A percentile compares a stretch with the other conserved stretches of the same genome.
These are phyloP conservation scores for Plantago lanceolata DNA, from an alignment of 305 asterid genomes.

Conservation along the genomic window DNA sequence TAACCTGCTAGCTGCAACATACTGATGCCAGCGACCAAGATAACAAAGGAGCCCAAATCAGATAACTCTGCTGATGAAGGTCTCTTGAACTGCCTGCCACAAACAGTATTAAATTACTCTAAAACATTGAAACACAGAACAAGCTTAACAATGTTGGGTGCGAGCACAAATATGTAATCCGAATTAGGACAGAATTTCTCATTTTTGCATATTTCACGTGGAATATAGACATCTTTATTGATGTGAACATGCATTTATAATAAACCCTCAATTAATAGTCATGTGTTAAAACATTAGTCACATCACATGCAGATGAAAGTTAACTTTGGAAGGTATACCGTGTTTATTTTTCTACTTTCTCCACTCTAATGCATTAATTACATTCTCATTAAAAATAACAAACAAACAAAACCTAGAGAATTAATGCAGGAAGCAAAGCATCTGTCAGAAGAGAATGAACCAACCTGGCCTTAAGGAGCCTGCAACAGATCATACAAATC, in stretches of 20 bases:
- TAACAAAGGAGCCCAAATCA: conserved; percentile 83
- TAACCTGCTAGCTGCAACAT: conserved; percentile 91
- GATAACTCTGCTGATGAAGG: conserved; percentile 86
- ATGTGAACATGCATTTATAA: not conserved
- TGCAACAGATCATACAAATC: conserved; percentile 53
- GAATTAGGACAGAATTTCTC: not conserved
- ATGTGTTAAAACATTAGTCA: conserved; percentile 5
- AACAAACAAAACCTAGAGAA: not conserved
- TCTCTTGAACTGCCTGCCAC: conserved; percentile 98
- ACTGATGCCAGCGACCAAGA: conserved; percentile 67
- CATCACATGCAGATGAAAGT: not conserved
- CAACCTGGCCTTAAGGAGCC: conserved; percentile 74
- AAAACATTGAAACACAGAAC: conserved; percentile 27
- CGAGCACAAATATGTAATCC: not conserved
- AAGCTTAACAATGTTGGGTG: not conserved
- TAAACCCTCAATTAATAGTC: not conserved
- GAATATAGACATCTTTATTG: not conserved
- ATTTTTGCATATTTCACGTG: not conserved
- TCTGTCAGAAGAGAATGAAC: conserved; percentile 28
- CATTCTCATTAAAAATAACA: conserved; percentile 5
- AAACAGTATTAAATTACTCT: conserved; percentile 57
- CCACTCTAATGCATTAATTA: conserved; percentile 12
- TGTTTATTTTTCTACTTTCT: conserved; percentile 8
- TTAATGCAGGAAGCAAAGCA: conserved; percentile 1
- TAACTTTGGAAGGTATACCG: not conserved